A percentile compares a stretch with the other conserved stretches of the same genome.
phyloP scores from a whole-genome alignment of 768 basidiomycete species.

The Trametes meyenii region DNA sequence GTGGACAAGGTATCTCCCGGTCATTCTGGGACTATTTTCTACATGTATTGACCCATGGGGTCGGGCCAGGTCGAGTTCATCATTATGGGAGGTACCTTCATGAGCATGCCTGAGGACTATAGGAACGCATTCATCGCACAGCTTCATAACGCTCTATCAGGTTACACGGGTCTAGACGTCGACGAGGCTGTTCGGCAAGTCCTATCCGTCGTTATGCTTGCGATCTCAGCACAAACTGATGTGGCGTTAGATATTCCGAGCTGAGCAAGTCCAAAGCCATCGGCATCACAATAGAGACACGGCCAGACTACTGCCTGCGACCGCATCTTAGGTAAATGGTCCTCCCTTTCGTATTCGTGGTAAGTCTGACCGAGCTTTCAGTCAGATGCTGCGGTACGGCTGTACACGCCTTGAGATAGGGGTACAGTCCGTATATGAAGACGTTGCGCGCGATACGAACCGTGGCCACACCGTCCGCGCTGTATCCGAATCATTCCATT shows the following conservation, averaged over 20 bases:
- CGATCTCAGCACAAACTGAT: background rate
- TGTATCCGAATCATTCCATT: conserved; percentile 95
- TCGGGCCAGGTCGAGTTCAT: conserved; percentile 77
- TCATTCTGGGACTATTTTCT: background rate
- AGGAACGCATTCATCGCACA: conserved; percentile 92
- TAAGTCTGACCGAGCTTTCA: conserved; percentile 33
- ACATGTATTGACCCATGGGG: background rate
- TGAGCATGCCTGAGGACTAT: conserved; percentile 99
- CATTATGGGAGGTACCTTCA: conserved; percentile 99
- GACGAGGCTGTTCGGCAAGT: conserved; percentile 90
- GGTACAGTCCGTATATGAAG: conserved; percentile 98
- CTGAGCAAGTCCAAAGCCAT: conserved; percentile 98
- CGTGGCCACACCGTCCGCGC: conserved; percentile 98
- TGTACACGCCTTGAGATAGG: conserved; percentile 98
- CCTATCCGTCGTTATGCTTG: background rate
- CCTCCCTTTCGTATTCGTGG: background rate
- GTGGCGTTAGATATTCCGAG: conserved; percentile 77
- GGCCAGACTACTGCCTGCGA: conserved; percentile 96
- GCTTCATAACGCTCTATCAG: conserved; percentile 94
- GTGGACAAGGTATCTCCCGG: conserved; percentile 81
- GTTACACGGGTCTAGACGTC: conserved; percentile 89
- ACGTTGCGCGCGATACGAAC: conserved; percentile 98
- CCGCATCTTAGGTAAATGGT: conserved; percentile 84
- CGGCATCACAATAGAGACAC: conserved; percentile 97
- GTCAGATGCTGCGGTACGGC: conserved; percentile 98